These are phyloP conservation scores for Stemphylium lycopersici DNA, from an alignment of 2,329 filamentous ascomycete genomes.

Conservation along the genomic window DNA sequence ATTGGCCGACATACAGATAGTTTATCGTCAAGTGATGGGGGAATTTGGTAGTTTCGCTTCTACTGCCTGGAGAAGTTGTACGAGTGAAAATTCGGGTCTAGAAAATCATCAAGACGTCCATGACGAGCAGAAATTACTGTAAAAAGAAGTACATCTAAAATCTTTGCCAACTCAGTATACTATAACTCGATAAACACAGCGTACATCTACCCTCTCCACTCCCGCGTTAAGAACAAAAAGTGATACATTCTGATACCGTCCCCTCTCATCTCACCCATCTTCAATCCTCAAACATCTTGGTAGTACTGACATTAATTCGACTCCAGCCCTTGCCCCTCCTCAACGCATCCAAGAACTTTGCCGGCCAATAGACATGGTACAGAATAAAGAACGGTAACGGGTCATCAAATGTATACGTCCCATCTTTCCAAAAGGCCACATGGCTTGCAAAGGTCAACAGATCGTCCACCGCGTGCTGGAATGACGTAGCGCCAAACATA, in stretches of 20 bases:
- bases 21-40: too few relatives aligned
- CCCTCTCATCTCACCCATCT: neutral
- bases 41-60: too few relatives aligned
- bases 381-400: constrained; percentile 59
- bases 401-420: constrained; percentile 57
- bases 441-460: constrained; percentile 49
- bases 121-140: too few relatives aligned
- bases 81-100: too few relatives aligned
- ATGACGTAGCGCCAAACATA: constrained; percentile 21
- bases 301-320: constrained; percentile 71
- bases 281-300: constrained; percentile 59
- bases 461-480: constrained; percentile 29
- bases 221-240: too few relatives aligned
- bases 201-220: neutral
- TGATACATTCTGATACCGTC: too few relatives aligned
- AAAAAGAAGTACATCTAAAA: too few relatives aligned
- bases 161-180: too few relatives aligned
- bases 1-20: too few relatives aligned
- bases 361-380: constrained; percentile 61
- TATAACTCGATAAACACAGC: too few relatives aligned
- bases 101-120: too few relatives aligned
- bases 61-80: too few relatives aligned
- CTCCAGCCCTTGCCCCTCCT: constrained; percentile 62
- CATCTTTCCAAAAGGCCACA: constrained; percentile 57
- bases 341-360: constrained; percentile 57